A percentile compares a stretch with the other conserved stretches of the same genome.
These are phyloP conservation scores for Leptographium flavum DNA, from an alignment of 2,329 filamentous ascomycete genomes.

Conservation along the genomic window DNA sequence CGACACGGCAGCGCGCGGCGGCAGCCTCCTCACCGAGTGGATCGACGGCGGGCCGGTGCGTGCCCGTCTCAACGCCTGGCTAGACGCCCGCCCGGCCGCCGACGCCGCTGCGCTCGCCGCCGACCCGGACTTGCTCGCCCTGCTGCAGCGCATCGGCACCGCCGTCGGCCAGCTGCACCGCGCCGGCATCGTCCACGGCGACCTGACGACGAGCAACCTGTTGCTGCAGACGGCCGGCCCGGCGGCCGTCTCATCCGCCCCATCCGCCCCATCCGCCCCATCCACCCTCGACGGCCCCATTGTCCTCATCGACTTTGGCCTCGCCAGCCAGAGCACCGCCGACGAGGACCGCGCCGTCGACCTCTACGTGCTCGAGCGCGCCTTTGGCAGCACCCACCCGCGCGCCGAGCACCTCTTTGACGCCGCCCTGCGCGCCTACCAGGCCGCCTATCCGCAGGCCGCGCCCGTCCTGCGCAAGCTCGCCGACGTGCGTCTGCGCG, in stretches of 20 bases:
- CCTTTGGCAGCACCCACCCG: slow-evolving; percentile 90
- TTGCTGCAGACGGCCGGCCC: slow-evolving; percentile 48
- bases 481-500: slow-evolving; percentile 86
- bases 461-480: slow-evolving; percentile 62
- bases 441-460: slow-evolving; percentile 59
- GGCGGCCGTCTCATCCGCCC: slow-evolving; percentile 4
- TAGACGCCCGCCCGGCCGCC: slow-evolving; percentile 33
- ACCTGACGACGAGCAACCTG: slow-evolving; percentile 93
- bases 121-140: slow-evolving; percentile 30
- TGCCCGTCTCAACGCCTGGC: slow-evolving; percentile 52
- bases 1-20: slow-evolving; percentile 1
- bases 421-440: slow-evolving; percentile 63
- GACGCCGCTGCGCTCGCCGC: slow-evolving; percentile 15
- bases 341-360: slow-evolving; percentile 95
- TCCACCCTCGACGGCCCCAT: slow-evolving; percentile 52
- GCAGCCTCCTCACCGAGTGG: slow-evolving; percentile 66
- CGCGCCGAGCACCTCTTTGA: slow-evolving; percentile 63
- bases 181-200: slow-evolving; percentile 81
- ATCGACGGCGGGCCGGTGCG: slow-evolving; percentile 60
- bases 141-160: slow-evolving; percentile 58
- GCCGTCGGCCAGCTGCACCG: slow-evolving; percentile 66
- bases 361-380: slow-evolving; percentile 86
- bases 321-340: slow-evolving; percentile 64
- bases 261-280: not conserved
- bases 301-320: slow-evolving; percentile 86